phyloP scores from a whole-genome alignment of 2,329 filamentous ascomycete species.

The Fusarium phyllophilum region DNA sequence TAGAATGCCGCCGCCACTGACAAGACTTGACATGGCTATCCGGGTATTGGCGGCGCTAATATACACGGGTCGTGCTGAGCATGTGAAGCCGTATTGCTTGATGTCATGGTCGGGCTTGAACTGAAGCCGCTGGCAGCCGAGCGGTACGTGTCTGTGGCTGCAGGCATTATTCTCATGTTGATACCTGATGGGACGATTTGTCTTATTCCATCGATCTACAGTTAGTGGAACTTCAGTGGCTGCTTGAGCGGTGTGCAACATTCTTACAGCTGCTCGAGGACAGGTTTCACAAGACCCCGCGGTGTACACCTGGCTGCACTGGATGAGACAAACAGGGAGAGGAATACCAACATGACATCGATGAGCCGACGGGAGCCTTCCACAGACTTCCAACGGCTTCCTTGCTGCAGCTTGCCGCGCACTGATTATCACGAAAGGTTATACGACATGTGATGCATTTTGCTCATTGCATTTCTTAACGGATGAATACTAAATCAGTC shows the following conservation, averaged over 20 bases:
- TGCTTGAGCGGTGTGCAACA: not conserved
- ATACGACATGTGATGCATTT: not conserved
- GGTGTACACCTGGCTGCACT: rapidly evolving
- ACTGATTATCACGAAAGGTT: rapidly evolving
- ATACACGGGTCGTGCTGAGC: rapidly evolving
- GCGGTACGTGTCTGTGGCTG: not conserved
- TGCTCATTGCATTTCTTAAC: too few species aligned
- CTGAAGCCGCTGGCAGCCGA: not conserved
- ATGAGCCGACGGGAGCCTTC: rapidly evolving
- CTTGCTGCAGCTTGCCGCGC: rapidly evolving
- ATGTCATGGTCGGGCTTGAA: rapidly evolving
- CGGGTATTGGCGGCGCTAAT: not conserved
- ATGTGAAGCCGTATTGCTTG: not conserved
- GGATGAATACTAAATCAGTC: rapidly evolving
- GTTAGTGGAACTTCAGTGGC: rapidly evolving
- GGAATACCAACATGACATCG: rapidly evolving
- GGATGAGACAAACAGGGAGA: not conserved
- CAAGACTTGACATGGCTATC: rapidly evolving
- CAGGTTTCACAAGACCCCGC: not conserved
- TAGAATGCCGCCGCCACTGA: not conserved
- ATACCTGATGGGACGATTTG: rapidly evolving
- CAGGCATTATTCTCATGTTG: not conserved
- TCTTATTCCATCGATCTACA: rapidly evolving
- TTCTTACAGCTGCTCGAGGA: not conserved
- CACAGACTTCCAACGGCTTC: not conserved